Evolutionary conservation across 2,329 filamentous ascomycete species (phyloP).

Genomic region (Dichotomopilus funicola): DNA sequence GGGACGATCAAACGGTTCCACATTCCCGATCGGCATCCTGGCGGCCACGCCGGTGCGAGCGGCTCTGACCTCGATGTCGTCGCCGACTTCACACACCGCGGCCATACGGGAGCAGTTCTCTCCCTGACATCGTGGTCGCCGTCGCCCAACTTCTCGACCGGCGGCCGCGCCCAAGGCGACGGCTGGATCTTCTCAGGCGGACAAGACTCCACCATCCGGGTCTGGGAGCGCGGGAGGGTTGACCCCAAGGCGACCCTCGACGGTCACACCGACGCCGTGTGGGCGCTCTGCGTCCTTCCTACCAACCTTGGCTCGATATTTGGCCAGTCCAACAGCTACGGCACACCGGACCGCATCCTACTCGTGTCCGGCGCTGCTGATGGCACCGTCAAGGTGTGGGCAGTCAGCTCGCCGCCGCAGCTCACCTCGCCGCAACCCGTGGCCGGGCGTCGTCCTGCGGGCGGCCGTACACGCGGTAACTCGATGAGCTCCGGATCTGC

Average conservation of each 20-base stretch:
- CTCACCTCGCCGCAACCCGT: conserved; percentile 72
- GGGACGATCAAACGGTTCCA: conserved; percentile 96
- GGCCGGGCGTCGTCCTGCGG: conserved; percentile 48
- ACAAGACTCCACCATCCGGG: conserved; percentile 83
- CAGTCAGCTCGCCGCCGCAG: conserved; percentile 84
- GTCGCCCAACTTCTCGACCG: conserved; percentile 80
- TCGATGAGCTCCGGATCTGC: conserved; percentile 92
- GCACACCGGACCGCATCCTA: conserved; percentile 76
- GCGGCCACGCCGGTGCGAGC: conserved; percentile 34
- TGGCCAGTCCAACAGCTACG: conserved; percentile 66
- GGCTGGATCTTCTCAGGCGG: conserved; percentile 99
- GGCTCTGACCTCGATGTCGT: conserved; percentile 81
- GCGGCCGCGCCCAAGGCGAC: conserved; percentile 80
- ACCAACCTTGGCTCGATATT: conserved; percentile 75
- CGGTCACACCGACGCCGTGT: conserved; percentile 91
- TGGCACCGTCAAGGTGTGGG: conserved; percentile 88
- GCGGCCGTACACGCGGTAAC: conserved; percentile 73
- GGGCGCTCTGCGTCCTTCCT: conserved; percentile 89
- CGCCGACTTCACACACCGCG: conserved; percentile 91
- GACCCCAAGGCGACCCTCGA: conserved; percentile 93
- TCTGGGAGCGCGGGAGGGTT: conserved; percentile 92
- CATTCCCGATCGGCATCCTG: conserved; percentile 70
- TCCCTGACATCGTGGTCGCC: conserved; percentile 81
- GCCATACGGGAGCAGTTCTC: conserved; percentile 85
- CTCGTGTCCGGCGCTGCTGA: conserved; percentile 90